phyloP scores from a whole-genome alignment of 441 rosid species.

The Aleurites moluccanus region DNA sequence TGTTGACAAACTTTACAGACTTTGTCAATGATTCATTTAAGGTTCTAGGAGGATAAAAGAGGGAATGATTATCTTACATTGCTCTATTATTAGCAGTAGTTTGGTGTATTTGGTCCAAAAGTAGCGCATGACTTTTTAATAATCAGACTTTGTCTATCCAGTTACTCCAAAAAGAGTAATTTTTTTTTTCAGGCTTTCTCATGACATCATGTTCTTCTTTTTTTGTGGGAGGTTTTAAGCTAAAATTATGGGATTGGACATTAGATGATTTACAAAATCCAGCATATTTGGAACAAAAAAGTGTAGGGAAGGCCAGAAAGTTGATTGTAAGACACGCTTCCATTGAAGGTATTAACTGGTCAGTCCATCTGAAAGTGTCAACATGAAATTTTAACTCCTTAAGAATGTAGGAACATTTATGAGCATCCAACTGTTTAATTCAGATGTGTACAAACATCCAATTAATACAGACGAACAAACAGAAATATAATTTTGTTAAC shows the following conservation, averaged over 20 bases:
- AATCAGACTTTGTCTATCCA: background rate
- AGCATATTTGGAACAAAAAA: background rate
- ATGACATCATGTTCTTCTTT: background rate
- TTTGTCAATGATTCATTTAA: background rate
- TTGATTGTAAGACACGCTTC: background rate
- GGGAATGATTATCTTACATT: background rate
- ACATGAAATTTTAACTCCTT: background rate
- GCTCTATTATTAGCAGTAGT: background rate
- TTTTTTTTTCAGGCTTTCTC: background rate
- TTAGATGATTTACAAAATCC: background rate
- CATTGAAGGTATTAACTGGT: too few species aligned
- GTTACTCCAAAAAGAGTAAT: background rate
- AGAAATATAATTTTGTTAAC: background rate
- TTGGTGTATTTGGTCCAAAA: background rate
- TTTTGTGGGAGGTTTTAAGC: background rate
- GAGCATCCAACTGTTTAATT: background rate
- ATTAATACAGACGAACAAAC: background rate
- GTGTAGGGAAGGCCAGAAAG: background rate
- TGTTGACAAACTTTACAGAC: background rate
- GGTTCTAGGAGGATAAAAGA: background rate
- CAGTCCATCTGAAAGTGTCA: too few species aligned
- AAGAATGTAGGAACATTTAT: background rate
- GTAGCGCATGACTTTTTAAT: background rate
- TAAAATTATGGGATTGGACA: background rate
- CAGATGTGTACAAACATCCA: background rate